These are phyloP conservation scores for Phalaenopsis equestris DNA, from an alignment of 106 monocot species.

Conservation along the genomic window DNA sequence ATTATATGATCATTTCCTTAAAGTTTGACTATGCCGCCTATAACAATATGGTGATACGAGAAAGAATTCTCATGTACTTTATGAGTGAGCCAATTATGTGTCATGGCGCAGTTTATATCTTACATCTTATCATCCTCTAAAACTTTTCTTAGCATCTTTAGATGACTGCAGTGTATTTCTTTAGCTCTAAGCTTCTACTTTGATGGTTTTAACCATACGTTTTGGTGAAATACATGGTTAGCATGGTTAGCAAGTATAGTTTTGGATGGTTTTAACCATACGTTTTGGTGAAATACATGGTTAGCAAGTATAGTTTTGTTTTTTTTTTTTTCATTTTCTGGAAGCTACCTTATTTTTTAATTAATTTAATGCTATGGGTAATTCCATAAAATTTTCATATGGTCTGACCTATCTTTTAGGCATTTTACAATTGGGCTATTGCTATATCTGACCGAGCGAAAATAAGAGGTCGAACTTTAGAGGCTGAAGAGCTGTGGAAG, in stretches of 20 bases:
- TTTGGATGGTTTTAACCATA: not conserved
- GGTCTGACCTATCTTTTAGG: slow-evolving; percentile 28
- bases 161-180: not conserved
- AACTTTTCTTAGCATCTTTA: not conserved
- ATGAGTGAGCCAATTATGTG: not conserved
- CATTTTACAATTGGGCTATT: slow-evolving; percentile 98
- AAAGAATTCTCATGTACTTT: not conserved
- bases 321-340: not conserved
- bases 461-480: slow-evolving; percentile 94
- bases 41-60: not conserved
- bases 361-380: not conserved
- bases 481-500: slow-evolving; percentile 96
- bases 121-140: not conserved
- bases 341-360: not conserved
- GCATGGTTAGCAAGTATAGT: not conserved
- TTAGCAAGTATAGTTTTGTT: not conserved
- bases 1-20: not conserved
- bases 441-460: slow-evolving; percentile 97
- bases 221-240: not conserved
- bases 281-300: not conserved
- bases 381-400: not conserved
- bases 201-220: not conserved
- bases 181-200: not conserved
- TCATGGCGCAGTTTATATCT: not conserved
- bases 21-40: not conserved